phyloP scores from a whole-genome alignment of 192 early-diverging fungal genomes.

The Allomyces macrogynus region DNA sequence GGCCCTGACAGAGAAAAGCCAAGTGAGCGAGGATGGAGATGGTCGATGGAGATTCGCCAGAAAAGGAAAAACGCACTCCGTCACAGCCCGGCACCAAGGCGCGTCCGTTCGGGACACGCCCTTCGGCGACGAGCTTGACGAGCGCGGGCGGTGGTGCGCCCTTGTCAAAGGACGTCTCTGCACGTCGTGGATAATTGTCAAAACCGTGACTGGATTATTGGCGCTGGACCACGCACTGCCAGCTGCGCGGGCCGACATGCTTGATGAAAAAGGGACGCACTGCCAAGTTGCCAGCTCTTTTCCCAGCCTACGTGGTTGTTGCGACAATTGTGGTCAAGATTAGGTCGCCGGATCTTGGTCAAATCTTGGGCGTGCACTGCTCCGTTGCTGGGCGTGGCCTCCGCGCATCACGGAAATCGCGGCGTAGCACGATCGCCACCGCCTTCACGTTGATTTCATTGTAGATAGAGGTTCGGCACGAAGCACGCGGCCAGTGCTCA shows the following conservation, averaged over 20 bases:
- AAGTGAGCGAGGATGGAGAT: not conserved
- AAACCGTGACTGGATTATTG: too few relatives aligned
- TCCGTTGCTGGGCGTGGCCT: too few relatives aligned
- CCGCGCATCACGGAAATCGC: too few relatives aligned
- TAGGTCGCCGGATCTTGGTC: too few relatives aligned
- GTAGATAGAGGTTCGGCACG: too few relatives aligned
- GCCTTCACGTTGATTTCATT: too few relatives aligned
- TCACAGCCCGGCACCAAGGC: slow-evolving; percentile 41
- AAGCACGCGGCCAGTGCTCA: too few relatives aligned
- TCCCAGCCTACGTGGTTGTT: not conserved
- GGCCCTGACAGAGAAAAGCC: slow-evolving; percentile 14
- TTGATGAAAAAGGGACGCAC: not conserved
- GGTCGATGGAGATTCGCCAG: not conserved
- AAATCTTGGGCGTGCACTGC: too few relatives aligned
- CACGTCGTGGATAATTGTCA: not conserved
- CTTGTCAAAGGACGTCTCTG: slow-evolving; percentile 19
- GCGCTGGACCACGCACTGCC: too few relatives aligned
- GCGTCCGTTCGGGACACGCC: slow-evolving; percentile 7
- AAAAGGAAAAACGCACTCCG: slow-evolving; percentile 1
- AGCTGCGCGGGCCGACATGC: not conserved
- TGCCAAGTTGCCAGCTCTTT: not conserved
- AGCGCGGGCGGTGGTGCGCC: slow-evolving; percentile 21
- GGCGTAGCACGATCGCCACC: too few relatives aligned
- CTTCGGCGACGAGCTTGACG: slow-evolving; percentile 20
- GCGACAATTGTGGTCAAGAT: too few relatives aligned